Percentiles rank a stretch among this genome's conserved stretches.
Evolutionary conservation across 352 stramenopile genomes (phyloP).

Genomic region (Blastocystis sp.): DNA sequence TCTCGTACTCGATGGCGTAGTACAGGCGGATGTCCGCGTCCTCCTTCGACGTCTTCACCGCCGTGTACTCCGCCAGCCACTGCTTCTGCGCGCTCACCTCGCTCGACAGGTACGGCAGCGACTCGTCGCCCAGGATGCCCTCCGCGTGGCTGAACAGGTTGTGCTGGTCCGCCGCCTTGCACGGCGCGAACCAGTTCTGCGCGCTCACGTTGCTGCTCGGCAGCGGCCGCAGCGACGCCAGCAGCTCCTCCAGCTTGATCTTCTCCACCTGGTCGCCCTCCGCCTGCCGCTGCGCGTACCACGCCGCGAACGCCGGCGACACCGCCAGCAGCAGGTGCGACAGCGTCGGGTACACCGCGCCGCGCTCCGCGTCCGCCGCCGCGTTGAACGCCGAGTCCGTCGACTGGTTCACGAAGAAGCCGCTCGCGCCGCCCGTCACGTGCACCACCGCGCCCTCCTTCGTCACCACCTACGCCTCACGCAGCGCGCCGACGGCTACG

Average conservation of each 20-base stretch:
- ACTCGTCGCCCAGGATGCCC: neutral
- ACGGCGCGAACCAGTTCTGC: neutral
- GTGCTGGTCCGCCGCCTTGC: neutral
- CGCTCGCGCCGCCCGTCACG: constrained; percentile 20
- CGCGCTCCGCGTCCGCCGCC: neutral
- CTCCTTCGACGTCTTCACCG: neutral
- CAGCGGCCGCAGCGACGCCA: constrained; percentile 1
- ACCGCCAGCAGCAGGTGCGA: constrained; percentile 19
- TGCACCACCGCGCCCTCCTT: constrained; percentile 30
- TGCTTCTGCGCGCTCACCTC: neutral
- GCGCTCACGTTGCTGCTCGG: neutral
- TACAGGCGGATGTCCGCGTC: neutral
- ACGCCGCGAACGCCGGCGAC: constrained; percentile 40
- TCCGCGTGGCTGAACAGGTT: constrained; percentile 6
- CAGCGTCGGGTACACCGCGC: constrained; percentile 33
- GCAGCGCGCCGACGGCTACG: neutral
- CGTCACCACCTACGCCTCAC: constrained; percentile 13
- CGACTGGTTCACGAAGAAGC: constrained; percentile 61
- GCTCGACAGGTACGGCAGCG: neutral
- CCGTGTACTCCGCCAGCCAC: constrained; percentile 19
- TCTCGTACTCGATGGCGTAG: constrained; percentile 2
- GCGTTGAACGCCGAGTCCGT: constrained; percentile 51
- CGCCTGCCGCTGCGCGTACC: constrained; percentile 4
- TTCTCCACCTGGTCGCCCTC: constrained; percentile 44
- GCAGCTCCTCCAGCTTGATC: constrained; percentile 31